These are phyloP conservation scores for Periconia sp. DNA, from an alignment of 2,329 filamentous ascomycete species.

Conservation along the genomic window DNA sequence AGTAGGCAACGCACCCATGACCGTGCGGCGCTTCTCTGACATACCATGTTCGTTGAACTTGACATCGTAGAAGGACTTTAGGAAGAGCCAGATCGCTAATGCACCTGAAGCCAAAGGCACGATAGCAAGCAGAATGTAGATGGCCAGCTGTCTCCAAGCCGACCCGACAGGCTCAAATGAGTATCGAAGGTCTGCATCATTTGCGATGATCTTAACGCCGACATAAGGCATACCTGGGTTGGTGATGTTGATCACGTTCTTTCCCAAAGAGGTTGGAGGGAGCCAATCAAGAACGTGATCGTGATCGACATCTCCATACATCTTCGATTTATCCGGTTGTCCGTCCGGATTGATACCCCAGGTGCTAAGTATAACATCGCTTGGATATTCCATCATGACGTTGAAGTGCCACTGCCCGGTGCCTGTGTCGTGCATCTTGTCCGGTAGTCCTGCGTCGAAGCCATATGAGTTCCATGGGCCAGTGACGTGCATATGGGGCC, in stretches of 20 bases:
- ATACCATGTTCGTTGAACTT: constrained; percentile 67
- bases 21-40: constrained; percentile 52
- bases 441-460: constrained; percentile 65
- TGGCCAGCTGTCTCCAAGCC: constrained; percentile 58
- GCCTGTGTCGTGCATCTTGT: constrained; percentile 57
- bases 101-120: constrained; percentile 60
- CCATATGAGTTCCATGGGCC: constrained; percentile 69
- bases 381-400: constrained; percentile 69
- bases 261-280: constrained; percentile 63
- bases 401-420: constrained; percentile 64
- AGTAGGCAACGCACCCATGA: constrained; percentile 12
- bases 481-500: constrained; percentile 68
- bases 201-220: constrained; percentile 61
- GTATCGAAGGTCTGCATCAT: constrained; percentile 62
- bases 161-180: constrained; percentile 61
- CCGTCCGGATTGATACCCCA: constrained; percentile 72
- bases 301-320: constrained; percentile 67
- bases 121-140: constrained; percentile 61
- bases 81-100: constrained; percentile 62
- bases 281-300: constrained; percentile 68
- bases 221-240: constrained; percentile 61
- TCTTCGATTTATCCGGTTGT: constrained; percentile 63
- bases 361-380: constrained; percentile 66
- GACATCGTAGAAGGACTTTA: constrained; percentile 67
- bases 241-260: constrained; percentile 65